Evolutionary conservation across 495 filamentous ascomycete genomes (phyloP), one percentile per base, ranked within the genome.

Genomic region (Cryomyces minteri): DNA sequence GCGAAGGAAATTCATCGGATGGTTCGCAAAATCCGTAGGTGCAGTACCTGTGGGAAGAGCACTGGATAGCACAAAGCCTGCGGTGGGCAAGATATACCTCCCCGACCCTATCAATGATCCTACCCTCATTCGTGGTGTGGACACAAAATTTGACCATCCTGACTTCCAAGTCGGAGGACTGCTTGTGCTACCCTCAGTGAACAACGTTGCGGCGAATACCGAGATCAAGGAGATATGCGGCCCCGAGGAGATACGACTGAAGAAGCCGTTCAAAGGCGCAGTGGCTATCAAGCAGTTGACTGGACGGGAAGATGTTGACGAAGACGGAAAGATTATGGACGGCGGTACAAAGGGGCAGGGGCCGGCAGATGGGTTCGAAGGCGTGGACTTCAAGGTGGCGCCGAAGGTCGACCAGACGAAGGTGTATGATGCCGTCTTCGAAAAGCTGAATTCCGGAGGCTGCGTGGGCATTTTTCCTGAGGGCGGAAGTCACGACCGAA

Each of bases 401-500:
- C 90, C 90, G 10, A 88, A 96, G 59, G 85, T 96, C 18, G 83
- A 96, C 61, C 90, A 99, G 61, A 84, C 77, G 7, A 71, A 82
- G 45, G 90, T 99, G 31, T 99, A 96, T 58, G 73, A 94, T 59
- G 82, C 84, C 4, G 90, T 99, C 0, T 95, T 94, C 60, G 71
- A 76, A 43, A 71, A 82, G 25, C 69, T 99, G 30, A 80, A 76
- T 52, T 64, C 66, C 5, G 88, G 87, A 25, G 90, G 87, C 28
- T 94, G 87, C 57, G 79, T 96, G 41, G 90, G 92, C 45, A 95
- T 99, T 54, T 99, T 96, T 58, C 90, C 90, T 1, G 90, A 99
- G 63, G 90, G 90, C 51, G 90, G 90, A 49, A 95, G 88, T 58
- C 90, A 99, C 63, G 90, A 99, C 59, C 78, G 90, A 45, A 85